Evolutionary conservation across 257 asterid species (phyloP), one percentile per base, ranked within the genome.

Genomic region (Rhazya stricta): DNA sequence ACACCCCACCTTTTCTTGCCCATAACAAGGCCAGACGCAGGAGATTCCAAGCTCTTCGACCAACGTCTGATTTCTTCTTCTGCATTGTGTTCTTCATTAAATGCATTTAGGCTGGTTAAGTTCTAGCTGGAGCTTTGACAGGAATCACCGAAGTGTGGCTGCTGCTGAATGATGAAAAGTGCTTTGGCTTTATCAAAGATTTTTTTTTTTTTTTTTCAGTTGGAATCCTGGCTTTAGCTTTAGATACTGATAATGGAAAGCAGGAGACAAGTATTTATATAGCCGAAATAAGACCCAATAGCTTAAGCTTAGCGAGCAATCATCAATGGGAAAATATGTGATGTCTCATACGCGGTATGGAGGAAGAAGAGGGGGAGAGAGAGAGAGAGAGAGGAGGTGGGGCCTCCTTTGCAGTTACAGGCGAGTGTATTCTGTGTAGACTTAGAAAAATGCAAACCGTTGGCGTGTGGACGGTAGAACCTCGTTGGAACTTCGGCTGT

Each of bases 21-120:
- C 96, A 89, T 29, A 88, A n/a, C 53, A 92, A 51, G 10, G 93
- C 94, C 2, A 90, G 51, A 2, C 91, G 97, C 46, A 90, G 77
- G 32, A 77, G 67, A 16, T 83, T 79, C 97, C 96, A 91, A 7
- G 90, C 86, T 75, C 87, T 80, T 15, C 85, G 84, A 13, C 84
- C 76, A 50, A 73, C 61, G 8, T 63, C 3, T 9, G 87, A 78
- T 71, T 51, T 79, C 72, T 72, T 82, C 84, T 46, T 85, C 54
- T 80, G 71, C 93, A 89, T 90, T 75, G 25, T 11, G 27, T 51
- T 27, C 66, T 57, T 21, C 1, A 29, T 15, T 23, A 15, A 45
- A 13, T 25, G 6, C 29, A 62, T 46, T 37, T 46, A n/a, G 51
- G 29, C 7, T 63, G 32, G 32, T 25, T 18, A 51, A 32, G n/a